A percentile compares a stretch with the other conserved stretches of the same genome.
Conservation (phyloP, 805 yeast species). For the Pichia californica region DNA sequence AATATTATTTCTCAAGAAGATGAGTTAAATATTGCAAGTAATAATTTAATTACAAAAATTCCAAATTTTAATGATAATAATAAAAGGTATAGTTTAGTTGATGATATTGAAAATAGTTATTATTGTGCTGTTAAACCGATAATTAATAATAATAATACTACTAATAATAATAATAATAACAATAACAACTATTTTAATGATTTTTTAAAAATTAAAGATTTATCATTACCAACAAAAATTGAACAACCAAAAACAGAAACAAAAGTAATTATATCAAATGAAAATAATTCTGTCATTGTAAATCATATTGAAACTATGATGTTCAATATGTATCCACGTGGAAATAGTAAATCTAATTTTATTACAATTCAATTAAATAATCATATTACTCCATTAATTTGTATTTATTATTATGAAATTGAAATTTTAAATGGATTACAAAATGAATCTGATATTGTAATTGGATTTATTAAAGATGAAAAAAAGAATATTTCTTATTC, state of each 20-base stretch:
- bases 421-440: conserved; percentile 30
- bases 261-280: background rate
- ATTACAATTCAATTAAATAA: conserved; percentile 3
- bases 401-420: conserved; percentile 49
- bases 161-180: background rate
- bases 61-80: background rate
- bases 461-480: conserved; percentile 38
- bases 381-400: conserved; percentile 23
- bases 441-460: conserved; percentile 34
- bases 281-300: background rate
- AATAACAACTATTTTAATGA: too few relatives aligned
- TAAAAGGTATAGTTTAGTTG: background rate
- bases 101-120: background rate
- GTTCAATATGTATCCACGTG: conserved; percentile 10
- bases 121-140: conserved; percentile 5
- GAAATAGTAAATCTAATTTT: background rate
- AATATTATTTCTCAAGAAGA: background rate
- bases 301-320: conserved; percentile 4
- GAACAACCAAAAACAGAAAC: conserved; percentile 1
- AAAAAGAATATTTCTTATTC: background rate
- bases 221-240: conserved; percentile 5
- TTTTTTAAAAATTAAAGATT: background rate
- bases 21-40: background rate
- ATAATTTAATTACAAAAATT: background rate
- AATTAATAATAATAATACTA: background rate